Conservation (phyloP, 1,284 basidiomycete species). For the Ceratobasidium papillatum region DNA sequence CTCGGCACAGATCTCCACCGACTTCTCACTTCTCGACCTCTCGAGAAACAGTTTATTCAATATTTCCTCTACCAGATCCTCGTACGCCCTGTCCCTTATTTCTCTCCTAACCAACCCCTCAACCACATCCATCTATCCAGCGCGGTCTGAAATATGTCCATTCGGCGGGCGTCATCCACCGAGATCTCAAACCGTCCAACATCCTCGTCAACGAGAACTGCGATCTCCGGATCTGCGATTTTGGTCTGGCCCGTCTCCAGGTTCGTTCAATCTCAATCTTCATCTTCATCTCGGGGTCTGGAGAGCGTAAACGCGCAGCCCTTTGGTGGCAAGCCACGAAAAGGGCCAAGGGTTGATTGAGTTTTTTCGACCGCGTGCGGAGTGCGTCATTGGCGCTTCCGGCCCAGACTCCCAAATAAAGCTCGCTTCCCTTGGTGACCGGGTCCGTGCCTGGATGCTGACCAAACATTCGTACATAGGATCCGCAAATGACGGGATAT, state of each 20-base stretch:
- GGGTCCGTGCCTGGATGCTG: slow-evolving; percentile 19
- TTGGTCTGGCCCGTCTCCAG: slow-evolving; percentile 87
- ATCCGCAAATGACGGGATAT: slow-evolving; percentile 99
- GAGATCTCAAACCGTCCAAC: slow-evolving; percentile 99
- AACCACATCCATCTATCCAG: slow-evolving; percentile 55
- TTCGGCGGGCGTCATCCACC: slow-evolving; percentile 98
- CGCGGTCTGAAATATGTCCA: slow-evolving; percentile 99
- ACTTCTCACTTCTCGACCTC: slow-evolving; percentile 91
- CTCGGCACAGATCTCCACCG: slow-evolving; percentile 98
- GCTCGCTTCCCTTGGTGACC: neutral
- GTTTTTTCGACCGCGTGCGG: neutral
- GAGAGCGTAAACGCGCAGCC: no score
- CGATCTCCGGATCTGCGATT: slow-evolving; percentile 99
- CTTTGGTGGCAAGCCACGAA: neutral
- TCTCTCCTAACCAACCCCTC: neutral
- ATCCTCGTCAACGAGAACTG: slow-evolving; percentile 99
- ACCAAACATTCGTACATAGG: slow-evolving; percentile 63
- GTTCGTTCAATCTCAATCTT: neutral
- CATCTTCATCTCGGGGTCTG: neutral
- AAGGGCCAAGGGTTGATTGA: slow-evolving; percentile 15
- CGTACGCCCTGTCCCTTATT: slow-evolving; percentile 57
- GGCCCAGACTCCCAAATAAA: slow-evolving; percentile 2
- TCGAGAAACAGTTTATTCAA: slow-evolving; percentile 99
- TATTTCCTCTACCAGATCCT: slow-evolving; percentile 99
- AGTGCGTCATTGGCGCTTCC: slow-evolving; percentile 48